A percentile compares a stretch with the other conserved stretches of the same genome.
Evolutionary conservation across 805 yeast species (phyloP).

Genomic region (Myxozyma geophila): DNA sequence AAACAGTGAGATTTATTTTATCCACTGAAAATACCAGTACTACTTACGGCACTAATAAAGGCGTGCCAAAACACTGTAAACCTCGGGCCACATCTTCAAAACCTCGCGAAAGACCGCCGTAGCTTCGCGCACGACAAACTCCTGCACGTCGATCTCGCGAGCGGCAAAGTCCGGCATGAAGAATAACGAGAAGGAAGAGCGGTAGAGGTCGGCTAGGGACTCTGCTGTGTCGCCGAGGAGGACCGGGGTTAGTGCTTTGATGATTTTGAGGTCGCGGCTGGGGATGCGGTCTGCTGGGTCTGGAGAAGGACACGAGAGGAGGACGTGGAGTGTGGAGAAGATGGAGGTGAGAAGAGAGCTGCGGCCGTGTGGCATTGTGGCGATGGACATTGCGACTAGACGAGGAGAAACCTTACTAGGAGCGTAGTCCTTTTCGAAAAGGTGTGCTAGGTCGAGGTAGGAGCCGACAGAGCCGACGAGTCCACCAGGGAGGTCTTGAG

Average conservation of each 20-base stretch:
- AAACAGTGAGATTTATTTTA: too few species aligned
- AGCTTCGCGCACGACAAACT: background rate
- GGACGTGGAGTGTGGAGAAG: background rate
- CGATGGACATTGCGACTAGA: constrained; percentile 1
- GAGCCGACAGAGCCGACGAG: constrained; percentile 4
- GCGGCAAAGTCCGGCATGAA: background rate
- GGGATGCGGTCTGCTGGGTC: background rate
- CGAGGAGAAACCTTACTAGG: background rate
- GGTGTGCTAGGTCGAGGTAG: constrained; percentile 1
- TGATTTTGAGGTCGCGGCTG: background rate
- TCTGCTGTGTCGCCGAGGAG: constrained; percentile 7
- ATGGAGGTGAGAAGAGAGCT: background rate
- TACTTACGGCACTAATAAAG: constrained; percentile 1
- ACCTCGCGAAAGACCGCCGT: background rate
- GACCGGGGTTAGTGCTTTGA: background rate
- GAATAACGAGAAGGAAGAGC: background rate
- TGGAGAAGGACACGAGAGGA: background rate
- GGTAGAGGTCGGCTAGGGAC: background rate
- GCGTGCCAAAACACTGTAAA: background rate
- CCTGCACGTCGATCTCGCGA: constrained; percentile 7
- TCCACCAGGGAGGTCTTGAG: constrained; percentile 14
- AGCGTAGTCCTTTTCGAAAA: background rate
- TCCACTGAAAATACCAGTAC: too few species aligned
- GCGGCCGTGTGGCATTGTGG: constrained; percentile 1
- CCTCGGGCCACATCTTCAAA: constrained; percentile 2